phyloP scores from a whole-genome alignment of 805 yeast species.

The Lachancea kluyveri region DNA sequence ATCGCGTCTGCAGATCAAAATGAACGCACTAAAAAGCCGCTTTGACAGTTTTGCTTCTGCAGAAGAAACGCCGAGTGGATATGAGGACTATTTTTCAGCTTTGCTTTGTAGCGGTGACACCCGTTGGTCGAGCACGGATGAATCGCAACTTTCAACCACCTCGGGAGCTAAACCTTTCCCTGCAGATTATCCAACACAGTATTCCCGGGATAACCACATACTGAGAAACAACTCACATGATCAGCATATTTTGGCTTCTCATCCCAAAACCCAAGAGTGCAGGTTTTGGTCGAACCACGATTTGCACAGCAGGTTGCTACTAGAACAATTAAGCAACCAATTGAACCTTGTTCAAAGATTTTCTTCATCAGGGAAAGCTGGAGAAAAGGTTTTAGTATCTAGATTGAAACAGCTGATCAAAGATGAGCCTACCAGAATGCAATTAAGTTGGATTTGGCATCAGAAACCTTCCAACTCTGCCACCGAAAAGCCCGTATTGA shows the following conservation, averaged over 20 bases:
- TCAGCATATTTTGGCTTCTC: no score
- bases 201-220: no score
- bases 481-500: slow-evolving; percentile 2
- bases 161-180: slow-evolving; percentile 1
- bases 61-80: not conserved
- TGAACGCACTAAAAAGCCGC: slow-evolving; percentile 8
- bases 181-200: not conserved
- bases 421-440: not conserved
- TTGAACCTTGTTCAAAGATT: slow-evolving; percentile 11
- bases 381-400: slow-evolving; percentile 5
- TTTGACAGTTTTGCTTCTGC: slow-evolving; percentile 7
- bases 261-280: not conserved
- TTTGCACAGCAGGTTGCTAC: slow-evolving; percentile 12
- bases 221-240: no score
- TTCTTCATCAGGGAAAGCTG: slow-evolving; percentile 4
- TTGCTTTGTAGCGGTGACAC: not conserved
- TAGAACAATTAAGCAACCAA: slow-evolving; percentile 13
- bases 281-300: slow-evolving; percentile 12
- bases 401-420: slow-evolving; percentile 1
- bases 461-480: not conserved
- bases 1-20: slow-evolving; percentile 9
- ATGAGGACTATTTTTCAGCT: not conserved
- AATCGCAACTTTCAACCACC: slow-evolving; percentile 1
- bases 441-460: no score
- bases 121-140: slow-evolving; percentile 3